These are phyloP conservation scores for Trapa bicornis DNA, from an alignment of 345 rosid species.

Conservation along the genomic window DNA sequence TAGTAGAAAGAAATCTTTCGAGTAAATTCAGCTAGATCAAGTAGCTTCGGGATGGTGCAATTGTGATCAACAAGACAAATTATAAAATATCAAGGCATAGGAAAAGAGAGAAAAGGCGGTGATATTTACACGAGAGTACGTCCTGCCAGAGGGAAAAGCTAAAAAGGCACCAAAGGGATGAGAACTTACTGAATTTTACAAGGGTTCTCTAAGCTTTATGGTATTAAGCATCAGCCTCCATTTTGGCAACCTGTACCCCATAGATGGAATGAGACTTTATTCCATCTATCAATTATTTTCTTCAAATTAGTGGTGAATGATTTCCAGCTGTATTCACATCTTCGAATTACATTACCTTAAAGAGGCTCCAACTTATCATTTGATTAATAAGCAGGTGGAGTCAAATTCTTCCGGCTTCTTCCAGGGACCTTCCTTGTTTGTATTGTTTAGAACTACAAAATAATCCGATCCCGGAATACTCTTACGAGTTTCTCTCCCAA, in stretches of 20 bases:
- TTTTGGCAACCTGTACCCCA: background rate
- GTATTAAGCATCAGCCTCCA: background rate
- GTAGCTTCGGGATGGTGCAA: no score
- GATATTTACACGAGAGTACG: background rate
- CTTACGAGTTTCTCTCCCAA: no score
- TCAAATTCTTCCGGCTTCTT: no score
- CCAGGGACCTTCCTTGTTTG: no score
- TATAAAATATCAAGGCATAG: no score
- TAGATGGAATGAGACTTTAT: background rate
- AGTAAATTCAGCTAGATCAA: no score
- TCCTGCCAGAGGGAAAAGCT: background rate
- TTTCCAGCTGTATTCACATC: background rate
- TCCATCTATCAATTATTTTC: background rate
- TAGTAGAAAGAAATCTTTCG: no score
- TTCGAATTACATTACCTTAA: no score
- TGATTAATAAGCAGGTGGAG: no score
- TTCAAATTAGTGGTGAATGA: background rate
- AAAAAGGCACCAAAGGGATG: background rate
- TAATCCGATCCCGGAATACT: no score
- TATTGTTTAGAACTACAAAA: conserved; percentile 18
- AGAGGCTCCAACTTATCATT: no score
- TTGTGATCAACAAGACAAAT: no score
- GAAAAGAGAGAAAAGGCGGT: background rate
- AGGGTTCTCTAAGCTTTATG: background rate
- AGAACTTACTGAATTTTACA: background rate